Conservation (phyloP, 129 eudicot genomes). For the Escallonia rubra region DNA sequence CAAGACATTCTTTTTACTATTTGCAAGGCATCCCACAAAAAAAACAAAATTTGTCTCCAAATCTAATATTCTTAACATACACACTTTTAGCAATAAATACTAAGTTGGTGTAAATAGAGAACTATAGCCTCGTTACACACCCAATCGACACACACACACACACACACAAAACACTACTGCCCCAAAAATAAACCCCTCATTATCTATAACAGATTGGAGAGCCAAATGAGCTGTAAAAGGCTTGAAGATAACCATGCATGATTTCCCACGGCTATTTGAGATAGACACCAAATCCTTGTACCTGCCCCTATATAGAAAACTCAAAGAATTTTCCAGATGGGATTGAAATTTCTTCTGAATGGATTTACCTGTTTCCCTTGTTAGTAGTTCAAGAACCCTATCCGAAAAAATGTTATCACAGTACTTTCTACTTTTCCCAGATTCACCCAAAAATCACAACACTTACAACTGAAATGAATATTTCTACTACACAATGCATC, state of each 20-base stretch:
- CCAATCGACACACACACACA: too few species aligned
- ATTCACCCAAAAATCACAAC: conserved; percentile 23
- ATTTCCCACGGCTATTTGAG: conserved; percentile 43
- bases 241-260: conserved; percentile 51
- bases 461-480: conserved; percentile 80
- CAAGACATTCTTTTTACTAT: too few species aligned
- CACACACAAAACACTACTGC: too few species aligned
- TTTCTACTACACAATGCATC: conserved; percentile 49
- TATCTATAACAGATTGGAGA: conserved; percentile 29
- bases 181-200: too few species aligned
- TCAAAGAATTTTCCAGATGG: conserved; percentile 82
- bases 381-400: conserved; percentile 61
- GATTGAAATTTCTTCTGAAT: conserved; percentile 20
- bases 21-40: too few species aligned
- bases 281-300: conserved; percentile 61
- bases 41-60: too few species aligned
- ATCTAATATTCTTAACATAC: too few species aligned
- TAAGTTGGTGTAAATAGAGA: too few species aligned
- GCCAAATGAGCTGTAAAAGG: conserved; percentile 76
- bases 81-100: too few species aligned
- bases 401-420: conserved; percentile 34
- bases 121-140: too few species aligned
- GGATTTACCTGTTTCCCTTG: conserved; percentile 24
- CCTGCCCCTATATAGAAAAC: conserved; percentile 57
- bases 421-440: conserved; percentile 34